A percentile compares a stretch with the other conserved stretches of the same genome.
Evolutionary conservation across 768 basidiomycete genomes (phyloP).

Genomic region (Trametopsis cervina): DNA sequence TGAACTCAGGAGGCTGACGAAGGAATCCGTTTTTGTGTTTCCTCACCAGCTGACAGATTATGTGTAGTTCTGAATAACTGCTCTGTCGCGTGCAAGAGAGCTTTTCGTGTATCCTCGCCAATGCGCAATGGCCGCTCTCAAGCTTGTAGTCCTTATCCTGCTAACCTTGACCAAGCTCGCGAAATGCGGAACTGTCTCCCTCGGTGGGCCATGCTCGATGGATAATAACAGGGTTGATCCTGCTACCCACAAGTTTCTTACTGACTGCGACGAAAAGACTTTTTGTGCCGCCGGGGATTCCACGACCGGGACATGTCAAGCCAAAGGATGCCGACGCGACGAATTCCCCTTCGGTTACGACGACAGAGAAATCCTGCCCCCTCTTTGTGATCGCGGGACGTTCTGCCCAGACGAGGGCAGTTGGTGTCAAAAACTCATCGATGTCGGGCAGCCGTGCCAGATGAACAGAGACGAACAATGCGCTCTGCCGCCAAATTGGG

Average conservation of each 20-base stretch:
- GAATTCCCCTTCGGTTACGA: conserved; percentile 51
- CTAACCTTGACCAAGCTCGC: not conserved
- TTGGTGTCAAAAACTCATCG: conserved; percentile 38
- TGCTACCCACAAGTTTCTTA: conserved; percentile 47
- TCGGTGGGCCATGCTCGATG: conserved; percentile 28
- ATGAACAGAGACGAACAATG: conserved; percentile 59
- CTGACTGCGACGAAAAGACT: conserved; percentile 52
- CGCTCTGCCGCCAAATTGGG: conserved; percentile 32
- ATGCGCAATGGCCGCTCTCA: too few species aligned
- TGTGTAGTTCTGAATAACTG: too few species aligned
- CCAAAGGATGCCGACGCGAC: conserved; percentile 51
- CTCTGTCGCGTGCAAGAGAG: too few species aligned
- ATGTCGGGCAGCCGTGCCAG: conserved; percentile 45
- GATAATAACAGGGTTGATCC: conserved; percentile 46
- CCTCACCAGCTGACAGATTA: too few species aligned
- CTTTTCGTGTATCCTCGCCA: too few species aligned
- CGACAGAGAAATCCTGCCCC: conserved; percentile 34
- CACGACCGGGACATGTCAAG: conserved; percentile 32
- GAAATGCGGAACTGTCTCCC: not conserved
- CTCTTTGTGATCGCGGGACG: conserved; percentile 41
- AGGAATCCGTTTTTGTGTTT: too few species aligned
- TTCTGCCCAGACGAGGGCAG: conserved; percentile 68
- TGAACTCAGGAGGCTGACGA: too few species aligned
- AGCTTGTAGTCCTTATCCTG: too few species aligned
- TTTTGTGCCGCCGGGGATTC: conserved; percentile 49